Percentiles rank a stretch among this genome's conserved stretches.
phyloP scores from a whole-genome alignment of 495 filamentous ascomycete species.

The Massariosphaeria phaeospora region DNA sequence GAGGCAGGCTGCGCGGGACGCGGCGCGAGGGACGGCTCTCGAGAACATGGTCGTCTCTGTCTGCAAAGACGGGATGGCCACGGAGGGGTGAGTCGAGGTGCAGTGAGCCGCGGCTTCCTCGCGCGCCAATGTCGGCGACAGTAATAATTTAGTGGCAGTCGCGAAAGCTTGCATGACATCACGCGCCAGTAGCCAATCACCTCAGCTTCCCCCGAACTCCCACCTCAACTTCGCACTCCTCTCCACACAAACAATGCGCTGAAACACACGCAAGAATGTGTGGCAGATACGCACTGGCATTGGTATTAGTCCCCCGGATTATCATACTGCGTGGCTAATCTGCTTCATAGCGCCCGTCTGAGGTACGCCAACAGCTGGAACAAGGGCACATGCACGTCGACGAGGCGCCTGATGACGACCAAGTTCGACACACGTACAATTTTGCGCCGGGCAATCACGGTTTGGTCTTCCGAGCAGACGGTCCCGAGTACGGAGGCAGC shows the following conservation, averaged over 20 bases:
- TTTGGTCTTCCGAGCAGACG: conserved; percentile 77
- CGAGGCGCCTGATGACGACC: conserved; percentile 63
- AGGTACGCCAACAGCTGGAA: conserved; percentile 64
- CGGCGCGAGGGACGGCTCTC: conserved; percentile 17
- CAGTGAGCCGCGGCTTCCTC: too few relatives aligned
- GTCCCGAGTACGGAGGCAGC: conserved; percentile 50
- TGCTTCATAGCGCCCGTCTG: conserved; percentile 49
- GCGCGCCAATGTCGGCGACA: not conserved
- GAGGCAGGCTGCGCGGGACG: conserved; percentile 5
- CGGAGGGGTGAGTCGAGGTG: not conserved
- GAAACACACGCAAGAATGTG: conserved; percentile 56
- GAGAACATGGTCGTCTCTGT: conserved; percentile 23
- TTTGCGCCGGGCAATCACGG: conserved; percentile 86
- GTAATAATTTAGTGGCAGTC: not conserved
- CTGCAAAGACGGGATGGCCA: not conserved
- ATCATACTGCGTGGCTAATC: conserved; percentile 40
- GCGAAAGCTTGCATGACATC: not conserved
- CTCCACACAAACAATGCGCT: conserved; percentile 18
- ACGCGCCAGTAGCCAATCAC: conserved; percentile 15
- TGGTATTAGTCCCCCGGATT: conserved; percentile 59
- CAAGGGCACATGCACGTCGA: conserved; percentile 71
- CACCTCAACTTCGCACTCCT: not conserved
- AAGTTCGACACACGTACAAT: conserved; percentile 74
- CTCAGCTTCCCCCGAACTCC: not conserved
- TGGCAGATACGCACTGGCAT: conserved; percentile 73